These are phyloP conservation scores for Eucalyptus globulus DNA, from an alignment of 345 rosid species.

Conservation along the genomic window DNA sequence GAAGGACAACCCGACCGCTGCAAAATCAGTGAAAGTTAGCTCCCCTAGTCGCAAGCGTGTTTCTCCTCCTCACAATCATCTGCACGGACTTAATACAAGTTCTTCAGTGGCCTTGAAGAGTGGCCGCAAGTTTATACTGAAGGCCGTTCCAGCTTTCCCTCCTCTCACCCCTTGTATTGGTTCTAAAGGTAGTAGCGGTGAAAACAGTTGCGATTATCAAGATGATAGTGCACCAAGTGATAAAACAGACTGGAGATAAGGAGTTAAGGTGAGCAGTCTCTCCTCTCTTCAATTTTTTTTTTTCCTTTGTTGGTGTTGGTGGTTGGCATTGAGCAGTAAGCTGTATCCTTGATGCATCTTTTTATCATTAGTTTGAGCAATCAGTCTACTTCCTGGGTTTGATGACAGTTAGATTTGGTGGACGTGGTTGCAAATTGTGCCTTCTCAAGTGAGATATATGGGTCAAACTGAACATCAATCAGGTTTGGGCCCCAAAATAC, in stretches of 20 bases:
- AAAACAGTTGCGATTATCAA: background rate
- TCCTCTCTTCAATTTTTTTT: background rate
- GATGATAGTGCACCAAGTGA: background rate
- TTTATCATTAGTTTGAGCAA: background rate
- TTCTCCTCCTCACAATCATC: conserved; percentile 27
- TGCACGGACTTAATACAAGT: conserved; percentile 9
- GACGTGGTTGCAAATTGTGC: background rate
- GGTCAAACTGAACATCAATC: background rate
- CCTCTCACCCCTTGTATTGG: conserved; percentile 29
- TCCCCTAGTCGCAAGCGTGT: conserved; percentile 48
- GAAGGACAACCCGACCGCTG: conserved; percentile 19
- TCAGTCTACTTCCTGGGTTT: background rate
- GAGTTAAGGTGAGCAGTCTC: background rate
- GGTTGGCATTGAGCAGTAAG: background rate
- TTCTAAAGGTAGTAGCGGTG: conserved; percentile 1
- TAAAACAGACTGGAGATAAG: background rate
- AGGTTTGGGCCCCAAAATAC: background rate
- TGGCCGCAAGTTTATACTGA: conserved; percentile 46
- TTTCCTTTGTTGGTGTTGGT: background rate
- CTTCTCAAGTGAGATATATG: background rate
- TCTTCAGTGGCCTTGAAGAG: conserved; percentile 28
- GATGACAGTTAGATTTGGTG: background rate
- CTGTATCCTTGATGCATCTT: background rate
- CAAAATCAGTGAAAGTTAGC: conserved; percentile 23
- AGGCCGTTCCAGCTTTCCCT: conserved; percentile 42